A percentile compares a stretch with the other conserved stretches of the same genome.
Evolutionary conservation across 305 asterid species (phyloP).

Genomic region (Solanum hybrid): DNA sequence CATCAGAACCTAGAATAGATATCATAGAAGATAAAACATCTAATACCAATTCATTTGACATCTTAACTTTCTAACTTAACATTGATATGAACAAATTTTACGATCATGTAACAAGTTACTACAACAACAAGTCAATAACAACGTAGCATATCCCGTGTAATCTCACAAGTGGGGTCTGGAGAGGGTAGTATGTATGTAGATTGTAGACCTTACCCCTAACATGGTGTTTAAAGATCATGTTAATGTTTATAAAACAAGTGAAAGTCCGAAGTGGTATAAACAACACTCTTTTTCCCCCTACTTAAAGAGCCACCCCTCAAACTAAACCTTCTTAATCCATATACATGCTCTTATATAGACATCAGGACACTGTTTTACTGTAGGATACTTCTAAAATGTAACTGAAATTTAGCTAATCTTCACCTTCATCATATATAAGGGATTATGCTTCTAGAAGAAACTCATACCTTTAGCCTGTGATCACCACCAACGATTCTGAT

Average conservation of each 20-base stretch:
- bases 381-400: background rate
- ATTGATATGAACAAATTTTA: background rate
- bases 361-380: background rate
- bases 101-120: background rate
- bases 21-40: background rate
- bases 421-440: background rate
- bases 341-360: background rate
- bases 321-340: background rate
- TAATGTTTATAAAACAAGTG: background rate
- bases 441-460: background rate
- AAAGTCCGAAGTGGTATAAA: background rate
- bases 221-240: background rate
- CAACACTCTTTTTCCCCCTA: background rate
- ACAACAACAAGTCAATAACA: background rate
- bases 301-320: background rate
- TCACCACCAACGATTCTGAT: constrained; percentile 47
- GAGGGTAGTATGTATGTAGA: background rate
- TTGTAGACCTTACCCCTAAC: background rate
- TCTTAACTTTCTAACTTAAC: background rate
- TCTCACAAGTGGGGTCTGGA: background rate
- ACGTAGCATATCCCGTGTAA: background rate
- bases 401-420: background rate
- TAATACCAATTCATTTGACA: background rate
- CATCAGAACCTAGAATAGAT: background rate
- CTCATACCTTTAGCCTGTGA: constrained; percentile 37